Evolutionary conservation across 192 early-diverging fungal species (phyloP), one percentile per base, ranked within the genome.

Genomic region (Oehlia diaphana): DNA sequence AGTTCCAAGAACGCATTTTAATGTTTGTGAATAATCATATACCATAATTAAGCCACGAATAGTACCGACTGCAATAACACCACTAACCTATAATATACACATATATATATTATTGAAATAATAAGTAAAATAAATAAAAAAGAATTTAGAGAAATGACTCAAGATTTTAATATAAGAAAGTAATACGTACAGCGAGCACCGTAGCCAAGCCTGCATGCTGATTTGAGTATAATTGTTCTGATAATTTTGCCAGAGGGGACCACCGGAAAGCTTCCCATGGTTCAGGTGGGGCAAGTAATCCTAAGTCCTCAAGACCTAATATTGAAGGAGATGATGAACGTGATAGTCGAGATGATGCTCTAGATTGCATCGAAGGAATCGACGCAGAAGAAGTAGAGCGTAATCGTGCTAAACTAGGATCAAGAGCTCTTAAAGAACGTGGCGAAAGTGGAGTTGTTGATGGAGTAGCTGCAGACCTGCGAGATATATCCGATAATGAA

Each of bases 241-340:
- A 91, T 21, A 91, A 80, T 77, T 87, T 88, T 2, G 80, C 72
- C 16, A 91, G 75, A 3, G 90, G 88, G 9, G 86, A 86, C 90
- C 90, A 91, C 79, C 84, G 76, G 63, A 91, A 91, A 28, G 88
- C 86, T 77, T 91, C 88, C 84, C 86, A 87, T 39, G 88, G 85
- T 35, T 88, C 85, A 13, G 83, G 81, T 47, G 83, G 78, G 21
- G 81, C 74, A 69, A 76, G 63, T 47, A 66, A 79, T 64, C 81
- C 81, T 53, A 79, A 61, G 4, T 79, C 77, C 28, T 79, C 77
- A 70, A 79, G 65, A 39, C 19, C 50, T 19, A 71, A 63, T 35
- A 71, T 28, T 62, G 77, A 71, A 19, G 49, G 68, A 39, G 77
- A 53, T 19, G 81, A 81, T 26, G 85, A 84, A 49, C 79, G 71